These are phyloP conservation scores for Didymella keratinophila DNA, from an alignment of 2,329 filamentous ascomycete species.

Conservation along the genomic window DNA sequence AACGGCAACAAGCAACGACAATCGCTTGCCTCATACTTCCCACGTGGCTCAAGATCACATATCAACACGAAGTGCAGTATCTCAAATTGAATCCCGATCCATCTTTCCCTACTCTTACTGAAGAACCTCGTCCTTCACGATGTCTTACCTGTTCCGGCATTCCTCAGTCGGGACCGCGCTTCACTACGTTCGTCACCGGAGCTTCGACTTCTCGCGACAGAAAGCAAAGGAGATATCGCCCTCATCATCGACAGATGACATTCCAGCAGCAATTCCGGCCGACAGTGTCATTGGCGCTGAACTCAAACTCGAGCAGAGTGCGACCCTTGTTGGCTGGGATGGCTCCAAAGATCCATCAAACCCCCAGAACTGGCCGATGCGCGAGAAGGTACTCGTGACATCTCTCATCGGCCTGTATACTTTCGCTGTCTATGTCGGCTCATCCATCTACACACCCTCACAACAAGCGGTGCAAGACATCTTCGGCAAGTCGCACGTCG, in stretches of 20 bases:
- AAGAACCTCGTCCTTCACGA: constrained; percentile 6
- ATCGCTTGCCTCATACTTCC: neutral
- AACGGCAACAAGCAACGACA: constrained; percentile 1
- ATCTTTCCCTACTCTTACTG: neutral
- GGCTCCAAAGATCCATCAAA: constrained; percentile 47
- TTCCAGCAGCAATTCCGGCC: constrained; percentile 20
- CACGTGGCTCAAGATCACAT: neutral
- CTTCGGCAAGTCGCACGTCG: constrained; percentile 61
- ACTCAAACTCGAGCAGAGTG: constrained; percentile 33
- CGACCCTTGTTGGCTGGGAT: constrained; percentile 51
- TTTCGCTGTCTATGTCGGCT: constrained; percentile 64
- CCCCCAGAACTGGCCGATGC: constrained; percentile 47
- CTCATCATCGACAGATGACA: constrained; percentile 32
- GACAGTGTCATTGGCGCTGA: constrained; percentile 26
- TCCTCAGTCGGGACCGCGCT: constrained; percentile 28
- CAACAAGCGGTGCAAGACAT: constrained; percentile 56
- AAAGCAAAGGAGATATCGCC: constrained; percentile 25
- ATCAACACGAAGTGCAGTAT: neutral
- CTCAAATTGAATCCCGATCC: neutral
- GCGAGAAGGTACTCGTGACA: constrained; percentile 45
- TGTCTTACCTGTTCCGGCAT: constrained; percentile 35
- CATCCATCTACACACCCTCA: constrained; percentile 58
- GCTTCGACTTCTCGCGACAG: constrained; percentile 31
- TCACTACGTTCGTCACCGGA: constrained; percentile 32
- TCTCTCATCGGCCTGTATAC: constrained; percentile 60